These are phyloP conservation scores for Penicillium robsamsonii DNA, from an alignment of 495 filamentous ascomycete species.

Conservation along the genomic window DNA sequence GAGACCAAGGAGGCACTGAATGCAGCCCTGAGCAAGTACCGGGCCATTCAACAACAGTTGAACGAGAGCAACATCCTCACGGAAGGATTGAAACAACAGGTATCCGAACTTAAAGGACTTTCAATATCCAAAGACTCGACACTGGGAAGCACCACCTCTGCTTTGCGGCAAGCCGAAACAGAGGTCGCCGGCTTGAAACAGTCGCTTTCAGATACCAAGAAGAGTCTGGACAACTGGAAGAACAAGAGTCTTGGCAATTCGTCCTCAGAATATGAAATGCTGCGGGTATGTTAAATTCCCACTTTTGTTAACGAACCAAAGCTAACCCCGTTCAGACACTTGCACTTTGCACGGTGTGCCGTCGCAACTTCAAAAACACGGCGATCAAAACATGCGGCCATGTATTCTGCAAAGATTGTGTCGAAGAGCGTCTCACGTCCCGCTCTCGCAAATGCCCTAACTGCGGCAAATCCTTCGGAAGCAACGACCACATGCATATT, in stretches of 20 bases:
- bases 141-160: slow-evolving; percentile 47
- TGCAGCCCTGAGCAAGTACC: slow-evolving; percentile 63
- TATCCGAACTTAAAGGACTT: slow-evolving; percentile 68
- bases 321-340: slow-evolving; percentile 57
- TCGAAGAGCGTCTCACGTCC: slow-evolving; percentile 79
- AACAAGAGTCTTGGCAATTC: slow-evolving; percentile 74
- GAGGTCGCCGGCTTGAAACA: slow-evolving; percentile 71
- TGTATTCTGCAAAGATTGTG: slow-evolving; percentile 86
- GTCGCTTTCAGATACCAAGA: slow-evolving; percentile 70
- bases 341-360: slow-evolving; percentile 87
- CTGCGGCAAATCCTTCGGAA: slow-evolving; percentile 86
- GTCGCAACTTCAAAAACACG: slow-evolving; percentile 88
- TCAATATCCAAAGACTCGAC: slow-evolving; percentile 71
- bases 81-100: slow-evolving; percentile 73
- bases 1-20: slow-evolving; percentile 75
- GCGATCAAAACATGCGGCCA: slow-evolving; percentile 93
- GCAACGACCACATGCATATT: slow-evolving; percentile 76
- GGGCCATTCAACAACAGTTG: slow-evolving; percentile 65
- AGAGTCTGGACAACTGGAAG: slow-evolving; percentile 78
- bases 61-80: slow-evolving; percentile 64
- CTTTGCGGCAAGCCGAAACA: slow-evolving; percentile 67
- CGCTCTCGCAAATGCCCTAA: slow-evolving; percentile 93
- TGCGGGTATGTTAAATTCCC: slow-evolving; percentile 63
- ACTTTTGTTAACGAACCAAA: slow-evolving; percentile 13
- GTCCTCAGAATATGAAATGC: slow-evolving; percentile 75